Evolutionary conservation across 2,329 filamentous ascomycete genomes (phyloP), one percentile per base, ranked within the genome.

Genomic region (Blastomyces emzantsi): DNA sequence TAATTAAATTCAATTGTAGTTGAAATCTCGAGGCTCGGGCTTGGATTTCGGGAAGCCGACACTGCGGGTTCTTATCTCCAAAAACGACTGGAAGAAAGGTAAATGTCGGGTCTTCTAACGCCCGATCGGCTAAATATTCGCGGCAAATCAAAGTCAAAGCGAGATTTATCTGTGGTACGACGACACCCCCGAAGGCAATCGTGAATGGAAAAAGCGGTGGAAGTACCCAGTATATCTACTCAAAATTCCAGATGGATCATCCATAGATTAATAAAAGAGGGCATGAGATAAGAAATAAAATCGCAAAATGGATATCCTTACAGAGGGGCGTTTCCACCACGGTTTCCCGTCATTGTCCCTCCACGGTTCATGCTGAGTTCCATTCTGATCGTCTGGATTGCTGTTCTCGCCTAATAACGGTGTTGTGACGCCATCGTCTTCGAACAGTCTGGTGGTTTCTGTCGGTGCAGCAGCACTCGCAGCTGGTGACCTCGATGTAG

Each of bases 151-250:
- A 81, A 64, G 87, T 83, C 66, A 96, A 82, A 66, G 96, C 90
- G 76, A 97, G 78, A 71, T 96, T 96, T 66, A 96, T 81, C 74
- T 89, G 94, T 11, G 93, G 92, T 9, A 97, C 90, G 8, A 94
- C 80, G 7, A 90, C 84, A 63, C 90, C 91, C 41, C 93, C 94
- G 74, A 94, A 93, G 0, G 92, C 92, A 62, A 95, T 79, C 0
- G 91, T 90, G 72, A 91, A 93, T 55, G 96, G 76, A 63, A 89
- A 81, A 75, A 92, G 94, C 0, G 92, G 90, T 0, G 84, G 85
- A 8, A 97, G 75, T 4, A 97, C 81, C 90, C 92, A 97, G 75
- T 82, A 90, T 61, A 95, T 85, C 90, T 90, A 65, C 43, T 17
- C 17, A 39, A n/a, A 47, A 63, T 65, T 54, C 57, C 63, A 47